These are phyloP conservation scores for Echeveria elegans DNA, from an alignment of 164 flowering plant species.

Conservation along the genomic window DNA sequence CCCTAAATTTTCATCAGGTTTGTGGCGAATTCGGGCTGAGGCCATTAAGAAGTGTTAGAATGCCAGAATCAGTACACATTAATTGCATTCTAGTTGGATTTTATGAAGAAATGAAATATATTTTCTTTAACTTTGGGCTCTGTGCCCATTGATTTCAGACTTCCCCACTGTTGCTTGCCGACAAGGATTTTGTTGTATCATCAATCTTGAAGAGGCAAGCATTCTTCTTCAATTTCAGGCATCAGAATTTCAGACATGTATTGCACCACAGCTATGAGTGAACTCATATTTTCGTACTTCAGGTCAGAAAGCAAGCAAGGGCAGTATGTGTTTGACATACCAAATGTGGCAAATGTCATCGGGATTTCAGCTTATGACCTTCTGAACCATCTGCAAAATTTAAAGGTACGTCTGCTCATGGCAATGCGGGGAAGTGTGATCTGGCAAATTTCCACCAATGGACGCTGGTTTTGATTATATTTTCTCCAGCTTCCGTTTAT, in stretches of 20 bases:
- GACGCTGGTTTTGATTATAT: background rate
- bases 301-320: slow-evolving; percentile 84
- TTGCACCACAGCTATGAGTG: too few species aligned
- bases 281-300: slow-evolving; percentile 6
- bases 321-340: slow-evolving; percentile 70
- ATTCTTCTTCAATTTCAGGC: background rate
- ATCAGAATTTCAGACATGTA: slow-evolving; percentile 1
- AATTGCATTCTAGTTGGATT: background rate
- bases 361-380: slow-evolving; percentile 41
- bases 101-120: too few species aligned
- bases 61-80: too few species aligned
- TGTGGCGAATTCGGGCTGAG: too few species aligned
- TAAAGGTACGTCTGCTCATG: slow-evolving; percentile 32
- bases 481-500: background rate
- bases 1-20: slow-evolving; percentile 78
- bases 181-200: slow-evolving; percentile 50
- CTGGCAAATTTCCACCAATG: background rate
- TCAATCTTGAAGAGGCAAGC: slow-evolving; percentile 69
- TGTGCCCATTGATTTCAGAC: slow-evolving; percentile 41
- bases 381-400: slow-evolving; percentile 42
- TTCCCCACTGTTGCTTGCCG: slow-evolving; percentile 57
- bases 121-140: background rate
- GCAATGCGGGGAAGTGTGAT: too few species aligned
- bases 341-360: slow-evolving; percentile 62
- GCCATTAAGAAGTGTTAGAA: background rate